phyloP scores from a whole-genome alignment of 352 stramenopile species.

The Phytophthora litchii region DNA sequence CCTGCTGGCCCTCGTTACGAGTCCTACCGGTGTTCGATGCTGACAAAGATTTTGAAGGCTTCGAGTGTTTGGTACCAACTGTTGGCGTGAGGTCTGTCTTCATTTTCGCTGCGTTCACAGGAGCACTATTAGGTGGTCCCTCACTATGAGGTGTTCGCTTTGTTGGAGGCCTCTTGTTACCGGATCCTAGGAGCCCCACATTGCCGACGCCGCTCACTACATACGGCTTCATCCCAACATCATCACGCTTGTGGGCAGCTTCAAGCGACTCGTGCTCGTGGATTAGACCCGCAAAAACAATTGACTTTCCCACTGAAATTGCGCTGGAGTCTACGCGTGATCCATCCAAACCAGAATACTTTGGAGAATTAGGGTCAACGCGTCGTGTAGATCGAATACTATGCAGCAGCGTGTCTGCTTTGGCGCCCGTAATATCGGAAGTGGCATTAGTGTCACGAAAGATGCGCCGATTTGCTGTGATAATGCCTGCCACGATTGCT shows the following conservation, averaged over 20 bases:
- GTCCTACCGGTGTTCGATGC: conserved; percentile 23
- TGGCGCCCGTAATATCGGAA: conserved; percentile 65
- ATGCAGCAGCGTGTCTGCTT: conserved; percentile 67
- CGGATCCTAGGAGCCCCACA: conserved; percentile 44
- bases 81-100: conserved; percentile 36
- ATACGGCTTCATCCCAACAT: conserved; percentile 36
- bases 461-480: conserved; percentile 57
- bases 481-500: conserved; percentile 62
- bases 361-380: conserved; percentile 69
- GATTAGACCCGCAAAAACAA: conserved; percentile 70
- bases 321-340: conserved; percentile 64
- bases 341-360: conserved; percentile 67
- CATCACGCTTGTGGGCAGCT: conserved; percentile 19
- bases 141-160: conserved; percentile 24
- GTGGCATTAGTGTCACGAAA: conserved; percentile 67
- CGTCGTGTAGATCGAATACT: conserved; percentile 71
- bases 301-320: conserved; percentile 69
- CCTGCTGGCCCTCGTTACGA: conserved; percentile 50
- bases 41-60: conserved; percentile 12
- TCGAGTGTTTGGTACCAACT: conserved; percentile 11
- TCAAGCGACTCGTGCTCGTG: conserved; percentile 48
- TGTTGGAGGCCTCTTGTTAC: conserved; percentile 28
- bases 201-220: conserved; percentile 63
- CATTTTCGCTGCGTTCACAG: conserved; percentile 25
- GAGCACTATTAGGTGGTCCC: conserved; percentile 11